A percentile compares a stretch with the other conserved stretches of the same genome.
Evolutionary conservation across 2,329 filamentous ascomycete genomes (phyloP).

Genomic region (Coleophoma cylindrospora): DNA sequence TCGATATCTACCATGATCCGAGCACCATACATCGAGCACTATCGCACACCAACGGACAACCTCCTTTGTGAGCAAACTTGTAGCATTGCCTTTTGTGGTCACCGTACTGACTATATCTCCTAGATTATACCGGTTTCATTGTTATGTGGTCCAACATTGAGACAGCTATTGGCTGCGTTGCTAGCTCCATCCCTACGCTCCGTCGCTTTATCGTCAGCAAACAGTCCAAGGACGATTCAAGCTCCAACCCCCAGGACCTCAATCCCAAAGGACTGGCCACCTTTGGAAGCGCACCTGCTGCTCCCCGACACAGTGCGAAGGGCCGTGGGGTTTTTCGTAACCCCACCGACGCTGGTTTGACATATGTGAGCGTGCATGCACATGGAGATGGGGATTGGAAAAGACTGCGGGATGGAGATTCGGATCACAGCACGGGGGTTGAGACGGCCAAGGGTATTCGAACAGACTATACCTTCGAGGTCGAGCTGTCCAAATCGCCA

Average conservation of each 20-base stretch:
- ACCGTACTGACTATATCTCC: neutral
- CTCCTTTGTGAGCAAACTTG: neutral
- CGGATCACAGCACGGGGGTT: neutral
- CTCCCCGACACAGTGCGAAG: neutral
- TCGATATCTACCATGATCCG: neutral
- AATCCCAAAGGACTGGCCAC: neutral
- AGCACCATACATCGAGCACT: neutral
- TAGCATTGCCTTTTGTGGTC: neutral
- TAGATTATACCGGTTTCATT: neutral
- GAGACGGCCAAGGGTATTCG: neutral
- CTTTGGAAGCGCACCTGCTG: conserved; percentile 1
- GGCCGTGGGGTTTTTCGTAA: conserved; percentile 2
- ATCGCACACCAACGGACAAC: neutral
- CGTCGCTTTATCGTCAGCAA: neutral
- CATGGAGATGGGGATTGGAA: conserved; percentile 6
- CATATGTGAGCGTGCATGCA: conserved; percentile 1
- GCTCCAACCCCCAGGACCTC: neutral
- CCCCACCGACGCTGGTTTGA: conserved; percentile 4
- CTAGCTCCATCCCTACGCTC: neutral
- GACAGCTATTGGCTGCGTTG: conserved; percentile 4
- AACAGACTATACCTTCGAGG: conserved; percentile 5
- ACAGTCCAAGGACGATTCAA: neutral
- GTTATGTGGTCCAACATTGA: neutral
- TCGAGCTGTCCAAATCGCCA: conserved; percentile 3
- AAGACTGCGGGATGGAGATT: conserved; percentile 2